Conservation (phyloP, 345 rosid species). For the Punica granatum region DNA sequence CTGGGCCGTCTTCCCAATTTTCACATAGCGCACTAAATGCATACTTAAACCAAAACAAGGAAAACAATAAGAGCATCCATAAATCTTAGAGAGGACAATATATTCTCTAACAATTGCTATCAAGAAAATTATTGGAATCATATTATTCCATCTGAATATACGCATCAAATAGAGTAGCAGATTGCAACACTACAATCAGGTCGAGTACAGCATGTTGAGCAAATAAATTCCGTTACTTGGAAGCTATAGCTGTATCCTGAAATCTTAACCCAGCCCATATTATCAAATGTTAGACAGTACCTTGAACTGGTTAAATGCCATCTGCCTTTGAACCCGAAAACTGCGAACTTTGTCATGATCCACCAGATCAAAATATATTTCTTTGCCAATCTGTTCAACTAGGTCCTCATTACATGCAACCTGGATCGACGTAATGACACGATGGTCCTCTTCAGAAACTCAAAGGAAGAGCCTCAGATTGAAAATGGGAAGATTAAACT, state of each 20-base stretch:
- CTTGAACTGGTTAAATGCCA: slow-evolving; percentile 35
- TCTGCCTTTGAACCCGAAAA: slow-evolving; percentile 55
- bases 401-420: slow-evolving; percentile 50
- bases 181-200: background rate
- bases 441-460: background rate
- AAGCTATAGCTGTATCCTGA: no score
- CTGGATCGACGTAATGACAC: slow-evolving; percentile 10
- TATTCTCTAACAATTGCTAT: background rate
- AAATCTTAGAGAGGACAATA: background rate
- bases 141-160: background rate
- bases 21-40: background rate
- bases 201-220: background rate
- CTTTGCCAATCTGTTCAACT: slow-evolving; percentile 48
- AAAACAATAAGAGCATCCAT: background rate
- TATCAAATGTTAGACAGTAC: slow-evolving; percentile 11
- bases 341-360: slow-evolving; percentile 57
- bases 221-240: background rate
- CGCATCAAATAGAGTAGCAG: background rate
- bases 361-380: slow-evolving; percentile 54
- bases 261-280: no score
- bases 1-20: background rate
- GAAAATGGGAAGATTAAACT: slow-evolving; percentile 4
- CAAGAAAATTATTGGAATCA: background rate
- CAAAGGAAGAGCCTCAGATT: background rate
- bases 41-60: background rate